A percentile compares a stretch with the other conserved stretches of the same genome.
phyloP scores from a whole-genome alignment of 2,329 filamentous ascomycete genomes.

The Trichoderma oligosporum region DNA sequence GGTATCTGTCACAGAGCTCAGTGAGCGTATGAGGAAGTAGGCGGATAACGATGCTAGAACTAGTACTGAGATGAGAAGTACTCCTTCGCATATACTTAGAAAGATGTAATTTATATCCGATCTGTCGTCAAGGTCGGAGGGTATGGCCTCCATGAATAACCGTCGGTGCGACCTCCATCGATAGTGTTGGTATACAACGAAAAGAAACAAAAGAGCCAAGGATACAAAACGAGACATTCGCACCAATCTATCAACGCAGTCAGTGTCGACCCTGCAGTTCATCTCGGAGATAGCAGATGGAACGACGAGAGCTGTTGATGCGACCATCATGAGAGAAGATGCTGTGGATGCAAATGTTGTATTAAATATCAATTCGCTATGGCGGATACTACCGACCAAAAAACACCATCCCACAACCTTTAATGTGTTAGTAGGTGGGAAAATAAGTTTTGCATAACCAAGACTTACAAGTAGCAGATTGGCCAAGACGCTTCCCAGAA shows the following conservation, averaged over 20 bases:
- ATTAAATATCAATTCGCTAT: conserved; percentile 6
- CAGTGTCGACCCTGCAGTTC: not conserved
- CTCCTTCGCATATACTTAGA: not conserved
- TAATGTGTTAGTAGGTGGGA: not conserved
- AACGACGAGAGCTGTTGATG: conserved; percentile 10
- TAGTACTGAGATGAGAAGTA: conserved; percentile 2
- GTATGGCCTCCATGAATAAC: not conserved
- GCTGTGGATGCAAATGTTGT: conserved; percentile 10
- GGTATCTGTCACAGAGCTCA: conserved; percentile 2
- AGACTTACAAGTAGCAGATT: conserved; percentile 17
- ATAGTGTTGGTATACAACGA: conserved; percentile 14
- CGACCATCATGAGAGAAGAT: conserved; percentile 16
- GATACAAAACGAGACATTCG: conserved; percentile 12
- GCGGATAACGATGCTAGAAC: not conserved
- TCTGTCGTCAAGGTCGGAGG: not conserved
- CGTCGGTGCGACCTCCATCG: conserved; percentile 10
- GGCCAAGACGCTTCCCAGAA: conserved; percentile 10
- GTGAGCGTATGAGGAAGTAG: conserved; percentile 11
- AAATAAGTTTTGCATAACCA: not conserved
- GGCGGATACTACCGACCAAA: conserved; percentile 5
- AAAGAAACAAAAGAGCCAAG: conserved; percentile 6
- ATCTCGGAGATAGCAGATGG: conserved; percentile 13
- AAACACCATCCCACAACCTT: conserved; percentile 16
- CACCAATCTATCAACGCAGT: conserved; percentile 1
- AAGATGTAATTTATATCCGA: not conserved